These are phyloP conservation scores for Grosmannia huntii DNA, from an alignment of 2,329 filamentous ascomycete genomes.

Conservation along the genomic window DNA sequence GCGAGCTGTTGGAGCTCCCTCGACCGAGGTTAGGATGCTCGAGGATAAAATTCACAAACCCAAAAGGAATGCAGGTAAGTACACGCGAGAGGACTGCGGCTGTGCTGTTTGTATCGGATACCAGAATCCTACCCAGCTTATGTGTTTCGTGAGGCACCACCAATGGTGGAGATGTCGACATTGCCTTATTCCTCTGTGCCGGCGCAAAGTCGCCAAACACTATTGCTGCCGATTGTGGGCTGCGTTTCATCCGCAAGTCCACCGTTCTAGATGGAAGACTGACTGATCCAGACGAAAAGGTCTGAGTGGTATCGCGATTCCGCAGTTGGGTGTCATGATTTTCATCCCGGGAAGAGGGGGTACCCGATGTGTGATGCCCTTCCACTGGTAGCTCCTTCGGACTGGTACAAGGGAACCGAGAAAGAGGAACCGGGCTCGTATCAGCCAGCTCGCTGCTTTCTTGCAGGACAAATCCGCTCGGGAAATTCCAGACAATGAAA, in stretches of 20 bases:
- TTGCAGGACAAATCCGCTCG: conserved; percentile 35
- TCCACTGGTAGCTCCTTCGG: background rate
- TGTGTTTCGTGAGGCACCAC: background rate
- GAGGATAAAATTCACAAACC: conserved; percentile 50
- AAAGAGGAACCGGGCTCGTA: conserved; percentile 10
- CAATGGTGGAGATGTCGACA: background rate
- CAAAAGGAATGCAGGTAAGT: conserved; percentile 57
- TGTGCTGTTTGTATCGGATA: conserved; percentile 11
- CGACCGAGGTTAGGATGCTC: conserved; percentile 44
- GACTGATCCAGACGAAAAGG: conserved; percentile 1
- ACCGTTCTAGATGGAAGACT: conserved; percentile 6
- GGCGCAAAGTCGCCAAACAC: conserved; percentile 56
- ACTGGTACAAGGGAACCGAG: conserved; percentile 1
- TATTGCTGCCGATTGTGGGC: conserved; percentile 27
- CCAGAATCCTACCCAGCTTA: background rate
- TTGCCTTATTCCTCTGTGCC: background rate
- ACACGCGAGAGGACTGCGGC: conserved; percentile 44
- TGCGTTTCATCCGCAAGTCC: background rate
- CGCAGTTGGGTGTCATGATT: background rate
- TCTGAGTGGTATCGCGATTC: background rate
- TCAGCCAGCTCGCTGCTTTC: conserved; percentile 32
- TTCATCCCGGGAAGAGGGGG: background rate
- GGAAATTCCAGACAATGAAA: conserved; percentile 49
- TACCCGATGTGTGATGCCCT: background rate
- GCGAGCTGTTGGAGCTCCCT: conserved; percentile 32